Evolutionary conservation across 2,329 filamentous ascomycete genomes (phyloP).

Genomic region (Dactylonectria macrodidyma): DNA sequence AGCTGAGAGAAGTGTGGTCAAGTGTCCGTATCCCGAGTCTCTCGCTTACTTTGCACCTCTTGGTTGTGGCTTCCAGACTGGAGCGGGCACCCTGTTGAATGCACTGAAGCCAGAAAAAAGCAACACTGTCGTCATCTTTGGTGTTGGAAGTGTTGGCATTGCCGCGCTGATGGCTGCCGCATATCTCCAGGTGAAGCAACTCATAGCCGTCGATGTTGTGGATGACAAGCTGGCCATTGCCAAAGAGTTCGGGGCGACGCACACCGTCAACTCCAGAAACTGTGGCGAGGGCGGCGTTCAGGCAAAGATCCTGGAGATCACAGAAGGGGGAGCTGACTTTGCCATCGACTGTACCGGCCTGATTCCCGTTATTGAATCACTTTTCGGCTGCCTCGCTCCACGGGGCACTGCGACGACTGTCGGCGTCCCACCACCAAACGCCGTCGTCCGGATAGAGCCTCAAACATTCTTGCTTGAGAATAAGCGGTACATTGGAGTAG

Average conservation of each 20-base stretch:
- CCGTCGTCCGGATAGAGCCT: constrained; percentile 8
- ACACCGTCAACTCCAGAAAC: constrained; percentile 3
- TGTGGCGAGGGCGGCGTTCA: neutral
- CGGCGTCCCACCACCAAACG: constrained; percentile 27
- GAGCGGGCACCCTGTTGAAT: constrained; percentile 28
- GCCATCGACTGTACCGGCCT: constrained; percentile 29
- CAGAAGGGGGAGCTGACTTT: constrained; percentile 19
- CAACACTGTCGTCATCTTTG: constrained; percentile 26
- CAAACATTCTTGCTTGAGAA: constrained; percentile 18
- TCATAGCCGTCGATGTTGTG: constrained; percentile 18
- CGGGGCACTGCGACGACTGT: constrained; percentile 24
- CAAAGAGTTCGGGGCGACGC: constrained; percentile 17
- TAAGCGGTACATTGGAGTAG: constrained; percentile 14
- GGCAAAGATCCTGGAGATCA: neutral
- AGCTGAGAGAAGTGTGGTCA: constrained; percentile 30
- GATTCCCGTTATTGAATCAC: constrained; percentile 24
- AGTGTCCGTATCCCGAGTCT: constrained; percentile 27
- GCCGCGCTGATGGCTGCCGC: constrained; percentile 29
- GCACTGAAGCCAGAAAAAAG: constrained; percentile 24
- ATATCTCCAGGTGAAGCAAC: constrained; percentile 18
- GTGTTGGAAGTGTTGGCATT: constrained; percentile 28
- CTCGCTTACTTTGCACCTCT: constrained; percentile 28
- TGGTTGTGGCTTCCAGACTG: constrained; percentile 33
- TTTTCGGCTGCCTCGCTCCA: constrained; percentile 25
- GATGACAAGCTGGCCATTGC: constrained; percentile 15